Percentiles rank a stretch among this genome's conserved stretches.
phyloP scores from a whole-genome alignment of 2,329 filamentous ascomycete genomes.

The Penicillium sp. region DNA sequence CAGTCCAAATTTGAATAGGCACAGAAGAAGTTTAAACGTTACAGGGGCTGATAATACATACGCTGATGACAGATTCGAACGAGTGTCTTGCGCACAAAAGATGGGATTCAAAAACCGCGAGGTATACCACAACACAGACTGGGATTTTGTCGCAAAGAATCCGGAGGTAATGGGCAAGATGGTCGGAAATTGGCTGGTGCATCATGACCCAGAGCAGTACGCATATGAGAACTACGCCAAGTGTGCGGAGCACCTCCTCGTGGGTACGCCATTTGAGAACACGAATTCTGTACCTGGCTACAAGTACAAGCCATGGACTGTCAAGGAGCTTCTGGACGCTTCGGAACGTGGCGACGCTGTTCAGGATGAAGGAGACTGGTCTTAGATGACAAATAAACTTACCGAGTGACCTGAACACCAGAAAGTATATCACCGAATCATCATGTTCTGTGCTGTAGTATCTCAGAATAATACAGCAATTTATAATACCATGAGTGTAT shows the following conservation, averaged over 20 bases:
- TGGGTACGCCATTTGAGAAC: constrained; percentile 31
- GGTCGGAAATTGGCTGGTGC: constrained; percentile 18
- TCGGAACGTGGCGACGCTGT: too few relatives aligned
- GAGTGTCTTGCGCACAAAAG: constrained; percentile 19
- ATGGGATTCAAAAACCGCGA: constrained; percentile 10
- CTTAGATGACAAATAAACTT: too few relatives aligned
- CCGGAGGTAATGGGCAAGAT: constrained; percentile 8
- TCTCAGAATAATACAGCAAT: too few relatives aligned
- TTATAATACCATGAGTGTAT: too few relatives aligned
- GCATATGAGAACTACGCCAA: constrained; percentile 32
- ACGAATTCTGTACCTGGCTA: constrained; percentile 35
- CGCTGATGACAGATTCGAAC: too few relatives aligned
- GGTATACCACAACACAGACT: not conserved
- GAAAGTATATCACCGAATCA: too few relatives aligned
- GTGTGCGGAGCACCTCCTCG: constrained; percentile 25
- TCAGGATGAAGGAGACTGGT: too few relatives aligned
- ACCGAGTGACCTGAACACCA: too few relatives aligned
- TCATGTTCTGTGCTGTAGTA: too few relatives aligned
- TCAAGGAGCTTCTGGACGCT: constrained; percentile 15
- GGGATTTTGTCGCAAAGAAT: not conserved
- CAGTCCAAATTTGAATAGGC: too few relatives aligned
- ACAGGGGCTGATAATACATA: too few relatives aligned
- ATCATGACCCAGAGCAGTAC: constrained; percentile 25
- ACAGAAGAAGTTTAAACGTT: too few relatives aligned
- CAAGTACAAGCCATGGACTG: constrained; percentile 34